Conservation (phyloP, 2,329 filamentous ascomycete species). For the Rhinocladiella similis region DNA sequence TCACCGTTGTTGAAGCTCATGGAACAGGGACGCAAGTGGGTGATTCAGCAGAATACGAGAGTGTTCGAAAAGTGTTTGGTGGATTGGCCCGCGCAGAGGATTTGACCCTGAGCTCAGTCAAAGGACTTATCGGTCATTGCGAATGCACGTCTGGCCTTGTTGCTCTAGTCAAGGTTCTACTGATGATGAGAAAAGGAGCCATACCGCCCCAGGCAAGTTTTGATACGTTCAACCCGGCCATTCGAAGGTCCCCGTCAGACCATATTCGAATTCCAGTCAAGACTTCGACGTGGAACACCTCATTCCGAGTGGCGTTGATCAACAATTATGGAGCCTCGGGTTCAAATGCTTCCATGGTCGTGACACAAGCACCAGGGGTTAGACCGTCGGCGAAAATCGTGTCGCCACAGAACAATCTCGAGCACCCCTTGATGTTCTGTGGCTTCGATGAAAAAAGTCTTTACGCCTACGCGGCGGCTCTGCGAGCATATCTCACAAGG, state of each 20-base stretch:
- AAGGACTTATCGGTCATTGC: constrained; percentile 65
- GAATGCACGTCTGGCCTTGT: constrained; percentile 45
- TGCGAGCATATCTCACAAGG: too few relatives aligned
- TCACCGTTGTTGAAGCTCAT: constrained; percentile 87
- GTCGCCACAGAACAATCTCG: too few relatives aligned
- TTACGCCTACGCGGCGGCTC: too few relatives aligned
- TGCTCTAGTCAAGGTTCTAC: constrained; percentile 59
- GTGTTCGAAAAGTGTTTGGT: constrained; percentile 66
- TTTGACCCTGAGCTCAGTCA: constrained; percentile 61
- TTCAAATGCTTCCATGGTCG: too few relatives aligned
- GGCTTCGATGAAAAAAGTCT: too few relatives aligned
- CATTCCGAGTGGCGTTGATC: too few relatives aligned
- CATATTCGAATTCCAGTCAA: not conserved
- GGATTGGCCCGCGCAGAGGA: constrained; percentile 37
- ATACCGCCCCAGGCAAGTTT: constrained; percentile 57
- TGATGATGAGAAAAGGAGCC: constrained; percentile 61
- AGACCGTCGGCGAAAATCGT: too few relatives aligned
- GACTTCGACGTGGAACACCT: not conserved
- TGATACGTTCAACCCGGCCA: not conserved
- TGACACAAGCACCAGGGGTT: too few relatives aligned
- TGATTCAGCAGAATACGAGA: constrained; percentile 79
- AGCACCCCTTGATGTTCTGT: too few relatives aligned
- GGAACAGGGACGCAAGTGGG: constrained; percentile 85
- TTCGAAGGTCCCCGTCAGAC: too few relatives aligned
- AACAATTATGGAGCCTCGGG: too few relatives aligned